Percentiles rank a stretch among this genome's conserved stretches.
Evolutionary conservation across 352 stramenopile genomes (phyloP).

Genomic region (Pythium phragmitis): DNA sequence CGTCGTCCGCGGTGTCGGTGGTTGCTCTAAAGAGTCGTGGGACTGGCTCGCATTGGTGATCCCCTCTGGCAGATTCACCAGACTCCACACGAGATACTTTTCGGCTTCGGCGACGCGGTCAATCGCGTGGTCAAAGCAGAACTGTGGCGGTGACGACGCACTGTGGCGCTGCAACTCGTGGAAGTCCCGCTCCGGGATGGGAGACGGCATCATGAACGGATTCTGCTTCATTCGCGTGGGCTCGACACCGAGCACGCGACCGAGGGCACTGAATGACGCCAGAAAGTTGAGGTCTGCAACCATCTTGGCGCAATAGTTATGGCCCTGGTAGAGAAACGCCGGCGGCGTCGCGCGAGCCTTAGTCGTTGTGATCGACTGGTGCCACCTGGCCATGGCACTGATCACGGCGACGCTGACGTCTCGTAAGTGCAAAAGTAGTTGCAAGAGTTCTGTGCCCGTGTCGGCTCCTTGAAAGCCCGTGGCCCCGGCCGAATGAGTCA

Average conservation of each 20-base stretch:
- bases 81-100: slow-evolving; percentile 67
- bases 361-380: slow-evolving; percentile 22
- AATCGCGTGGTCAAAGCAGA: slow-evolving; percentile 29
- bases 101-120: slow-evolving; percentile 53
- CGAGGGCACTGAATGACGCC: slow-evolving; percentile 42
- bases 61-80: slow-evolving; percentile 39
- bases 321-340: slow-evolving; percentile 48
- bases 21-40: not conserved
- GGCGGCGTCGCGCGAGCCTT: slow-evolving; percentile 19
- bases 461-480: slow-evolving; percentile 36
- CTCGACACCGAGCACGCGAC: slow-evolving; percentile 54
- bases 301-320: slow-evolving; percentile 78
- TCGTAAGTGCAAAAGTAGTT: slow-evolving; percentile 63
- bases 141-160: slow-evolving; percentile 17
- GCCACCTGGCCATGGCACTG: slow-evolving; percentile 54
- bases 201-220: slow-evolving; percentile 80
- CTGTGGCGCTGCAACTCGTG: slow-evolving; percentile 21
- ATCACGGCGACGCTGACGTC: slow-evolving; percentile 58
- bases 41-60: slow-evolving; percentile 1
- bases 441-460: slow-evolving; percentile 53
- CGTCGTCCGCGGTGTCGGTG: slow-evolving; percentile 2
- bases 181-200: slow-evolving; percentile 67
- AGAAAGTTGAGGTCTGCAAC: slow-evolving; percentile 79
- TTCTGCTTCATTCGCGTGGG: slow-evolving; percentile 67
- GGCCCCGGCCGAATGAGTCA: slow-evolving; percentile 30